A percentile compares a stretch with the other conserved stretches of the same genome.
Evolutionary conservation across 2,329 filamentous ascomycete genomes (phyloP).

Genomic region (Penicillium sp.): DNA sequence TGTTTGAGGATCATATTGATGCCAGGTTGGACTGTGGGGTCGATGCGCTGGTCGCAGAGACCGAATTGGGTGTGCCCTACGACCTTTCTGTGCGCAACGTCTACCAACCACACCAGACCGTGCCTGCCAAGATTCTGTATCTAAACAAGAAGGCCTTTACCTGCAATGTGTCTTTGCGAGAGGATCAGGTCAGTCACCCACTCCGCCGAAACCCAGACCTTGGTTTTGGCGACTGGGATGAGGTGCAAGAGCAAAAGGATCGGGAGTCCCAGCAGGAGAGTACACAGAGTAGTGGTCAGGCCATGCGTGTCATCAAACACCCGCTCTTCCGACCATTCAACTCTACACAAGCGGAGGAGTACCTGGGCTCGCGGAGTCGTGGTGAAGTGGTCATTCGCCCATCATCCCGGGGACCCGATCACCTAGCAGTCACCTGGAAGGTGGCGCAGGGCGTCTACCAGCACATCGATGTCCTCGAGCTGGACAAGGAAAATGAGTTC

Average conservation of each 20-base stretch:
- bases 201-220: constrained; percentile 70
- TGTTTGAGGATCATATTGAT: constrained; percentile 90
- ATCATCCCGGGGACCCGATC: constrained; percentile 91
- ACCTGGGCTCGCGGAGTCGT: constrained; percentile 76
- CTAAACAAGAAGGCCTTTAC: constrained; percentile 84
- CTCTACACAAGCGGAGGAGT: constrained; percentile 88
- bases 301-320: constrained; percentile 95
- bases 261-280: constrained; percentile 82
- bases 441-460: constrained; percentile 95
- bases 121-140: constrained; percentile 83
- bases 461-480: constrained; percentile 93
- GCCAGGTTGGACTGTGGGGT: constrained; percentile 92
- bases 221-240: constrained; percentile 82
- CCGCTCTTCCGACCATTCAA: constrained; percentile 95
- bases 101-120: constrained; percentile 77
- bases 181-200: constrained; percentile 74
- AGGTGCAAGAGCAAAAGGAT: constrained; percentile 75
- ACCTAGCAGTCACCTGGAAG: constrained; percentile 97
- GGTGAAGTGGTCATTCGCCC: constrained; percentile 95
- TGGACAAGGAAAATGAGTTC: constrained; percentile 97
- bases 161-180: constrained; percentile 79
- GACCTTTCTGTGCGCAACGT: constrained; percentile 69
- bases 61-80: constrained; percentile 74
- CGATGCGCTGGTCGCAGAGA: constrained; percentile 80
- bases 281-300: constrained; percentile 79